Evolutionary conservation across 192 early-diverging fungal genomes (phyloP).

Genomic region (Entomortierella chlamydospora): DNA sequence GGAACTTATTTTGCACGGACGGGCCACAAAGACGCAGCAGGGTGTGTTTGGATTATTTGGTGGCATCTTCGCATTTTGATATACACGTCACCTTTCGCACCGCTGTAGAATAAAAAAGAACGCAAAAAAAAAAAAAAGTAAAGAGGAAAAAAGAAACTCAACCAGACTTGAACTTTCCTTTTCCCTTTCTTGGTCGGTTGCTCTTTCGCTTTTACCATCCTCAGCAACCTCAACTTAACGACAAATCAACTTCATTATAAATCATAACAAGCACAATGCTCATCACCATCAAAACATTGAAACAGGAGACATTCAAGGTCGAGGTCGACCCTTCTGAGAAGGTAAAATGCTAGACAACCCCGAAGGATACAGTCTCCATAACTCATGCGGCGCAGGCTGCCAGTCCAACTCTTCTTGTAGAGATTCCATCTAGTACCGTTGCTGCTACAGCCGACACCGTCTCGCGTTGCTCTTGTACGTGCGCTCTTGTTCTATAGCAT

Average conservation of each 20-base stretch:
- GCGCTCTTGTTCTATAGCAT: not conserved
- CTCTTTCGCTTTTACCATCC: not conserved
- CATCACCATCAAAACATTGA: conserved; percentile 92
- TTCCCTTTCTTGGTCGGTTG: not conserved
- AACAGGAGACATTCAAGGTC: conserved; percentile 85
- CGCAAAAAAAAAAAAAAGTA: not conserved
- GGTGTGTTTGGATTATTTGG: too few species aligned
- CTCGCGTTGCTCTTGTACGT: not conserved
- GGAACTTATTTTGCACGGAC: too few species aligned
- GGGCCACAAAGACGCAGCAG: too few species aligned
- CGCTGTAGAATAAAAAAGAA: not conserved
- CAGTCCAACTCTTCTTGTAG: not conserved
- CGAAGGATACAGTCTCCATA: not conserved
- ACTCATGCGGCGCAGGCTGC: not conserved
- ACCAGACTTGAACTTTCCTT: too few species aligned
- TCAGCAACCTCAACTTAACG: not conserved
- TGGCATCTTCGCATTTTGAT: too few species aligned
- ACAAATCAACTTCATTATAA: conserved; percentile 75
- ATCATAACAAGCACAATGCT: conserved; percentile 82
- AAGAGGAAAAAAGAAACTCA: not conserved
- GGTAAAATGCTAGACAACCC: conserved; percentile 31
- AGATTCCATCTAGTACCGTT: not conserved
- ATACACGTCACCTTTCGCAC: too few species aligned
- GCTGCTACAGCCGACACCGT: too few species aligned
- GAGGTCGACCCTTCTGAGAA: conserved; percentile 79